A percentile compares a stretch with the other conserved stretches of the same genome.
Conservation (phyloP, 2,329 filamentous ascomycete species). For the Septoria linicola region DNA sequence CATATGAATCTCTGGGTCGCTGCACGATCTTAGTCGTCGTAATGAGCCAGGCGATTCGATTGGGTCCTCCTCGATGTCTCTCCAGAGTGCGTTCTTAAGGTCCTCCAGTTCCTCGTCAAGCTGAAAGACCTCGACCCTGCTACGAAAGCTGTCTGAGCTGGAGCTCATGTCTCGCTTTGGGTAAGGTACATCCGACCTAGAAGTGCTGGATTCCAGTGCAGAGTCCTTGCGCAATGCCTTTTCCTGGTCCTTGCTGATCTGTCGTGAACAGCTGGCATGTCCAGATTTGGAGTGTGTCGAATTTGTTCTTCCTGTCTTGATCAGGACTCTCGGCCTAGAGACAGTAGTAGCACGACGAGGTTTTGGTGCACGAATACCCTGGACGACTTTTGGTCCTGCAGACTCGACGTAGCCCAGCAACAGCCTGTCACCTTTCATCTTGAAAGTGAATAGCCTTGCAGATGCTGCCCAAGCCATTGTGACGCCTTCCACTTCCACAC, state of each 20-base stretch:
- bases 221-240: slow-evolving; percentile 6
- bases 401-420: slow-evolving; percentile 3
- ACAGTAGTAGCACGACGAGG: slow-evolving; percentile 8
- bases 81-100: slow-evolving; percentile 1
- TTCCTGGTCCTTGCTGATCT: background rate
- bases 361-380: slow-evolving; percentile 1
- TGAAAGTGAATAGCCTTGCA: slow-evolving; percentile 2
- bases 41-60: too few species aligned
- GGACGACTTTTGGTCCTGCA: background rate
- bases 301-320: background rate
- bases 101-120: slow-evolving; percentile 8
- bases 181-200: background rate
- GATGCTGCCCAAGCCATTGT: slow-evolving; percentile 10
- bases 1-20: slow-evolving; percentile 10
- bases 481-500: background rate
- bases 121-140: background rate
- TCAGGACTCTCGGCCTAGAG: background rate
- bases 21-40: slow-evolving; percentile 5
- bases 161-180: background rate
- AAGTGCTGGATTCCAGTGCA: slow-evolving; percentile 1
- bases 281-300: background rate
- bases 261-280: background rate
- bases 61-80: background rate
- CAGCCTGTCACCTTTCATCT: slow-evolving; percentile 1
- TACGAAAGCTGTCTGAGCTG: background rate